phyloP scores from a whole-genome alignment of 257 asterid species.

The Solanum chmielewskii region DNA sequence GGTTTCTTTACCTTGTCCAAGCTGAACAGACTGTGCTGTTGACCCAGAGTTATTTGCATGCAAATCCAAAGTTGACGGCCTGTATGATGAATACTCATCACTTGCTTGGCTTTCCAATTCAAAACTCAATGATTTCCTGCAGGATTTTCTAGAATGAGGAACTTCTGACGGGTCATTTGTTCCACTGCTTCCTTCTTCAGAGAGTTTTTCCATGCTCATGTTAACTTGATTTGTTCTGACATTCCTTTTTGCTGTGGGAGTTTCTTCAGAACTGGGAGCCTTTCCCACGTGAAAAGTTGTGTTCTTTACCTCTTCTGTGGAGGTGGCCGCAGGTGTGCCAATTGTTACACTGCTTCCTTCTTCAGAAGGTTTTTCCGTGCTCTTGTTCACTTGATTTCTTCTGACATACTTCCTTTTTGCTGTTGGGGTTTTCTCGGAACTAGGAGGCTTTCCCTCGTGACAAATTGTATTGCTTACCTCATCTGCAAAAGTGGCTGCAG shows the following conservation, averaged over 20 bases:
- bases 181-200: conserved; percentile 24
- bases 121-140: conserved; percentile 54
- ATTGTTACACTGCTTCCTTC: conserved; percentile 17
- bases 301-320: conserved; percentile 16
- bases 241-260: conserved; percentile 26
- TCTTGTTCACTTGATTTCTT: conserved; percentile 17
- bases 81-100: conserved; percentile 20
- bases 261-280: conserved; percentile 13
- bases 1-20: conserved; percentile 10
- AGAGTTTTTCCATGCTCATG: conserved; percentile 17
- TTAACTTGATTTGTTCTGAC: conserved; percentile 18
- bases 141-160: conserved; percentile 37
- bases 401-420: conserved; percentile 27
- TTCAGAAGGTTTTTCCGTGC: conserved; percentile 21
- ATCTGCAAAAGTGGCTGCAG: conserved; percentile 12
- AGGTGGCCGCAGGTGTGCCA: conserved; percentile 10
- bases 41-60: conserved; percentile 13
- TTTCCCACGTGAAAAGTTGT: conserved; percentile 9
- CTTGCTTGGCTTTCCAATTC: conserved; percentile 23
- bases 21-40: conserved; percentile 11
- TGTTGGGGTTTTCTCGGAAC: conserved; percentile 13
- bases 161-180: neutral
- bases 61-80: conserved; percentile 11
- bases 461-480: conserved; percentile 17
- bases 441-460: conserved; percentile 11